Percentiles rank a stretch among this genome's conserved stretches.
These are phyloP conservation scores for Aegle marmelos DNA, from an alignment of 345 rosid genomes.

Conservation along the genomic window DNA sequence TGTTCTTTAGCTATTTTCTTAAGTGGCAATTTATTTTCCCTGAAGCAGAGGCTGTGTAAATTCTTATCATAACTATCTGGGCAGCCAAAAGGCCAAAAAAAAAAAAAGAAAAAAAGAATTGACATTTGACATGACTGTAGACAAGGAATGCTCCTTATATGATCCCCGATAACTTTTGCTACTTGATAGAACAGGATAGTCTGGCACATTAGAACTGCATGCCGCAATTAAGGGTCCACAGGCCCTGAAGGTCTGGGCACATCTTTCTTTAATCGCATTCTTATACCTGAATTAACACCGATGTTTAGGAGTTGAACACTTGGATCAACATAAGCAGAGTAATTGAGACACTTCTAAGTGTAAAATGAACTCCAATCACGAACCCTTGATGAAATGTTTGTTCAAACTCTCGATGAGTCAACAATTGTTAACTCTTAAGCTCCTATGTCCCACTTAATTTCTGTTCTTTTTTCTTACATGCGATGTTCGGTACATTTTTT, in stretches of 20 bases:
- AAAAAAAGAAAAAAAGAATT: no score
- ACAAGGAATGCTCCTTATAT: slow-evolving; percentile 1
- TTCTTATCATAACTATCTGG: background rate
- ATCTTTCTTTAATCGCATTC: slow-evolving; percentile 3
- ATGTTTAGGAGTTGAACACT: background rate
- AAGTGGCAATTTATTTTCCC: background rate
- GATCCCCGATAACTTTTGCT: background rate
- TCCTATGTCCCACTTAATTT: background rate
- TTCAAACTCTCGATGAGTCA: background rate
- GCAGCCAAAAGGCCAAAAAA: no score
- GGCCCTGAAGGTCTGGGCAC: background rate
- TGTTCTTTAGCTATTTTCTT: background rate
- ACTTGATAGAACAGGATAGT: slow-evolving; percentile 1
- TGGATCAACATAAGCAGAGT: background rate
- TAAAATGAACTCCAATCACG: background rate
- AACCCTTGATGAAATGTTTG: no score
- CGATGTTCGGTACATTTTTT: background rate
- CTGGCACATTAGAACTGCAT: background rate
- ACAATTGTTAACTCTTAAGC: no score
- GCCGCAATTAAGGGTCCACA: background rate
- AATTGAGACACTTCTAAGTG: background rate
- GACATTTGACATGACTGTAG: slow-evolving; percentile 14
- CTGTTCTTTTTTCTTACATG: background rate
- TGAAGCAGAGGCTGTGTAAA: background rate
- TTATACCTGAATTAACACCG: background rate